phyloP scores from a whole-genome alignment of 345 rosid genomes.

The Angophora floribunda region DNA sequence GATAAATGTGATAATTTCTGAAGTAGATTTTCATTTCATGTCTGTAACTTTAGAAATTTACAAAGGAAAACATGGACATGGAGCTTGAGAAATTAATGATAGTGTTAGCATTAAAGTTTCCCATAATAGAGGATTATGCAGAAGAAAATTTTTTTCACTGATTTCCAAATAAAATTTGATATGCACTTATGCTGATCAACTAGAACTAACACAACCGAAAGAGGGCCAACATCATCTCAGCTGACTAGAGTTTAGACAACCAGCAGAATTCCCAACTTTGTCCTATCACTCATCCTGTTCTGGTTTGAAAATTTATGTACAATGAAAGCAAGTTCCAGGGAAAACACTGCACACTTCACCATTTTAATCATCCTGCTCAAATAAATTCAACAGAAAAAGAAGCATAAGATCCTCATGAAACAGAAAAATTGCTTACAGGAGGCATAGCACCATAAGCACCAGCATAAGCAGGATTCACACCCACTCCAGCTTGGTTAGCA shows the following conservation, averaged over 20 bases:
- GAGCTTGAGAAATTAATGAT: background rate
- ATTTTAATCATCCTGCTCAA: background rate
- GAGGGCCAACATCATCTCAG: background rate
- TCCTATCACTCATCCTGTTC: background rate
- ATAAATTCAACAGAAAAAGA: background rate
- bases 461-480: conserved; percentile 55
- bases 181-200: background rate
- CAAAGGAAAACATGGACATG: background rate
- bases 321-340: background rate
- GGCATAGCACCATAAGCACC: conserved; percentile 76
- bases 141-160: background rate
- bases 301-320: background rate
- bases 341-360: background rate
- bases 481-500: conserved; percentile 46
- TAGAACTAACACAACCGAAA: background rate
- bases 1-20: background rate
- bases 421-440: conserved; percentile 46
- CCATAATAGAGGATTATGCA: background rate
- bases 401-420: background rate
- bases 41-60: background rate
- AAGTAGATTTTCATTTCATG: background rate
- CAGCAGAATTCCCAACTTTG: background rate
- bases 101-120: background rate
- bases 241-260: background rate
- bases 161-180: background rate